Percentiles rank a stretch among this genome's conserved stretches.
These are phyloP conservation scores for Adansonia digitata DNA, from an alignment of 345 rosid genomes.

Conservation along the genomic window DNA sequence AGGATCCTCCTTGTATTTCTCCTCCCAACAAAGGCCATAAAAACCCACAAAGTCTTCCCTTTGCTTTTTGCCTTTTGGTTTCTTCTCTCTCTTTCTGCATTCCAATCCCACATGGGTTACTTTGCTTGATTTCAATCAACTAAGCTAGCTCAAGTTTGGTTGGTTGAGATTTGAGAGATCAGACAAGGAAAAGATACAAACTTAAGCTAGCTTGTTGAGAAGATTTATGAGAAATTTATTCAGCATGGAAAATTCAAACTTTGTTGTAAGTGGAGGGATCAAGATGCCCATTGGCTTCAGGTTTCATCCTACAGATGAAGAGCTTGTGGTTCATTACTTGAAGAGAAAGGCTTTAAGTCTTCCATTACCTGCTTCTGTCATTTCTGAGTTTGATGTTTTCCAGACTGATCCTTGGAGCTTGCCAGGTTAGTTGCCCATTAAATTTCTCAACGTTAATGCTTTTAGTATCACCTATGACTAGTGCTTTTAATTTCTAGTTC, in stretches of 20 bases:
- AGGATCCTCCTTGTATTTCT: background rate
- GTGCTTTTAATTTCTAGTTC: background rate
- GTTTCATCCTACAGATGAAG: slow-evolving; percentile 85
- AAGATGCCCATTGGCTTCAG: slow-evolving; percentile 77
- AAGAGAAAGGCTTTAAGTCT: slow-evolving; percentile 44
- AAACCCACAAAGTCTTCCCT: slow-evolving; percentile 5
- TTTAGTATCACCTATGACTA: too few species aligned
- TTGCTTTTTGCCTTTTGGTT: background rate
- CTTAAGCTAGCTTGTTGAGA: background rate
- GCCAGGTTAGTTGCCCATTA: slow-evolving; percentile 45
- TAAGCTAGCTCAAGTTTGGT: slow-evolving; percentile 9
- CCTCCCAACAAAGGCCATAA: background rate
- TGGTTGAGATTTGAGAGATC: background rate
- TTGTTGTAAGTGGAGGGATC: slow-evolving; percentile 38
- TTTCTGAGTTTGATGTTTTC: slow-evolving; percentile 73
- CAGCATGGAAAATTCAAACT: slow-evolving; percentile 31
- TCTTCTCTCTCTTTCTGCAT: background rate
- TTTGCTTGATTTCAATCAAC: background rate
- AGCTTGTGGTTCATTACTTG: slow-evolving; percentile 82
- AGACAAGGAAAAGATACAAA: background rate
- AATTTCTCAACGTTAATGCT: background rate
- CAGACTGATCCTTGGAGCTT: slow-evolving; percentile 55
- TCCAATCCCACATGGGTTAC: slow-evolving; percentile 10
- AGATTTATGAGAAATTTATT: background rate
- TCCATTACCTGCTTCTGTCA: slow-evolving; percentile 72